Conservation (phyloP, 2,329 filamentous ascomycete genomes). For the Botrytis elliptica region DNA sequence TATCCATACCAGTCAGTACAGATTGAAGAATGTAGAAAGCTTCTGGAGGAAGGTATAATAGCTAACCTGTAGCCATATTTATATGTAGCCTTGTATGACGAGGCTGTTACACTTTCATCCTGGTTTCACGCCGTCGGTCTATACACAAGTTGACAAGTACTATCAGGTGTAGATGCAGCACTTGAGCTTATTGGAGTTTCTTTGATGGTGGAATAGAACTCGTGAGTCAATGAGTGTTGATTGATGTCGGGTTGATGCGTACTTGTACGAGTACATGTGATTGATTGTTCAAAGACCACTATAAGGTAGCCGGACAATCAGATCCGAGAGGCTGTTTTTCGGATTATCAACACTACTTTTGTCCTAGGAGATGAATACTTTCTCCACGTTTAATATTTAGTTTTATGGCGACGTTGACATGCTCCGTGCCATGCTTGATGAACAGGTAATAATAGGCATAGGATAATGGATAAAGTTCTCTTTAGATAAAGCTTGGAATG, state of each 20-base stretch:
- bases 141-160: neutral
- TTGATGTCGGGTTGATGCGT: neutral
- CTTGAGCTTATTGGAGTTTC: neutral
- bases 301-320: neutral
- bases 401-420: slow-evolving; percentile 9
- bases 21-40: slow-evolving; percentile 1
- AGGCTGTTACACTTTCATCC: slow-evolving; percentile 31
- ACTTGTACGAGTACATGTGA: neutral
- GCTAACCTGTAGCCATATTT: slow-evolving; percentile 37
- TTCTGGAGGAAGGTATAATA: neutral
- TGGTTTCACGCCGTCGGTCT: neutral
- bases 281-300: neutral
- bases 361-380: slow-evolving; percentile 10
- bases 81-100: slow-evolving; percentile 32
- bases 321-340: neutral
- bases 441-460: neutral
- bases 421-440: slow-evolving; percentile 17
- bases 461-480: neutral
- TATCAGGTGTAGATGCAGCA: neutral
- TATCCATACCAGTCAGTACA: slow-evolving; percentile 22
- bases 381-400: slow-evolving; percentile 21
- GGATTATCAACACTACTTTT: slow-evolving; percentile 3
- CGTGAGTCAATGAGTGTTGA: neutral
- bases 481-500: neutral
- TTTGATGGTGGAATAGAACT: neutral